These are phyloP conservation scores for Nyctanthes arbortristis DNA, from an alignment of 257 asterid genomes.

Conservation along the genomic window DNA sequence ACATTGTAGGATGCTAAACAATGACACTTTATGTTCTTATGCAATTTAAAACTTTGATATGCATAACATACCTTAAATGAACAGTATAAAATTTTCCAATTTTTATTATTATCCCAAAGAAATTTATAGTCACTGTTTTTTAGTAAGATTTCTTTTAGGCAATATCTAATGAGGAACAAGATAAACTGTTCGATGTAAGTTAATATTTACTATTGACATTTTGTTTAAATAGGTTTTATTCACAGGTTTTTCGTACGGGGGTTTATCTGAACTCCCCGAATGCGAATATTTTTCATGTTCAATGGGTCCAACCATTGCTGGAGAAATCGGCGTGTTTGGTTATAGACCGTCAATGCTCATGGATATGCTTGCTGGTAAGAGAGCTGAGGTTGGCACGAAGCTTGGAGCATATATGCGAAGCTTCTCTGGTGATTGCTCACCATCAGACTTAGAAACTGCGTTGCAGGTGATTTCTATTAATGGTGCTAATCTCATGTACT, in stretches of 20 bases:
- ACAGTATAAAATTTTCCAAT: not conserved
- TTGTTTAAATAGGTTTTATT: conserved; percentile 77
- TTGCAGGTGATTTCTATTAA: conserved; percentile 64
- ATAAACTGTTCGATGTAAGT: conserved; percentile 15
- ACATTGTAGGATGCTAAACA: conserved; percentile 9
- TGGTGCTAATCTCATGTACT: conserved; percentile 18
- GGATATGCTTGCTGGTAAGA: conserved; percentile 98
- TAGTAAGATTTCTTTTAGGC: conserved; percentile 16
- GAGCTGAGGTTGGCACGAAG: conserved; percentile 91
- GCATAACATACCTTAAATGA: not conserved
- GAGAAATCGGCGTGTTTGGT: conserved; percentile 96
- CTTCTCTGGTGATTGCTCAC: conserved; percentile 95
- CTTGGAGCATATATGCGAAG: conserved; percentile 96
- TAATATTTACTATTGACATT: conserved; percentile 41
- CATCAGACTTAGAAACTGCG: conserved; percentile 95
- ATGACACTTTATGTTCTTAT: not conserved
- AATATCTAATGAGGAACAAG: conserved; percentile 11
- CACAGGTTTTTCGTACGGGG: conserved; percentile 94
- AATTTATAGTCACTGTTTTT: conserved; percentile 16
- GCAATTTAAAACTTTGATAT: not conserved
- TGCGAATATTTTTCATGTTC: conserved; percentile 85
- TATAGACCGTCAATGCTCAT: conserved; percentile 84
- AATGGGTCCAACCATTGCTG: conserved; percentile 97
- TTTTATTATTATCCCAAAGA: conserved; percentile 2
- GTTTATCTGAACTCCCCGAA: conserved; percentile 92